These are phyloP conservation scores for Cladosporium austrohemisphaericum DNA, from an alignment of 2,329 filamentous ascomycete species.

Conservation along the genomic window DNA sequence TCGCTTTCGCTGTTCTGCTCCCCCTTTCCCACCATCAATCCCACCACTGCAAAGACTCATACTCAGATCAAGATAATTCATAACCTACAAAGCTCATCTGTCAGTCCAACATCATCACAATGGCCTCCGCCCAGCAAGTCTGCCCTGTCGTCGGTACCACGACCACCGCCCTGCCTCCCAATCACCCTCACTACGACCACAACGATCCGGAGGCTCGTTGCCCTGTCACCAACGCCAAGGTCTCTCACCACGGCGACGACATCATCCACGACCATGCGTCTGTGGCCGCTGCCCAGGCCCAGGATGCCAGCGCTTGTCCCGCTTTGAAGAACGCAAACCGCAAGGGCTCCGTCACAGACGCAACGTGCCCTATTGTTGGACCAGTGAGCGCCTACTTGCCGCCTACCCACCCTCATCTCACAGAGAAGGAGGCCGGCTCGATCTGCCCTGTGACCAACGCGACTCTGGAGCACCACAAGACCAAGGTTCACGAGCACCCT, in stretches of 20 bases:
- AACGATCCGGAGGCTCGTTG: slow-evolving; percentile 41
- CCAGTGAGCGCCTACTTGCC: slow-evolving; percentile 39
- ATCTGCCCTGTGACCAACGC: slow-evolving; percentile 45
- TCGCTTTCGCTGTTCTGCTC: background rate
- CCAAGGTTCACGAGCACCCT: slow-evolving; percentile 41
- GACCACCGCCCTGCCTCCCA: slow-evolving; percentile 16
- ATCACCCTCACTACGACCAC: slow-evolving; percentile 30
- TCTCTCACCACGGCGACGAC: slow-evolving; percentile 41
- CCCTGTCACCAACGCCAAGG: slow-evolving; percentile 44
- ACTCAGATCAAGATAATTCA: background rate
- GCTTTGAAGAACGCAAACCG: slow-evolving; percentile 39
- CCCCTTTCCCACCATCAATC: background rate
- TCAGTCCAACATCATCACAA: background rate
- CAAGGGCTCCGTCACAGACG: slow-evolving; percentile 40
- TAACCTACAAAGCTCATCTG: background rate
- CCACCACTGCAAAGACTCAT: background rate
- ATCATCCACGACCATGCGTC: slow-evolving; percentile 37
- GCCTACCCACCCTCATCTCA: slow-evolving; percentile 40
- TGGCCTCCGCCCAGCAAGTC: slow-evolving; percentile 16
- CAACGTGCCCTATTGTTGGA: slow-evolving; percentile 44
- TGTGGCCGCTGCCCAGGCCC: slow-evolving; percentile 24
- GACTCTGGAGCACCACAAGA: slow-evolving; percentile 41
- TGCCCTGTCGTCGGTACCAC: slow-evolving; percentile 19
- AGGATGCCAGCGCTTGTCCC: slow-evolving; percentile 40
- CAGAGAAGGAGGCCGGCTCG: slow-evolving; percentile 35